Percentiles rank a stretch among this genome's conserved stretches.
Evolutionary conservation across 179 eudicot genomes (phyloP).

Genomic region (Beta lomatogona): DNA sequence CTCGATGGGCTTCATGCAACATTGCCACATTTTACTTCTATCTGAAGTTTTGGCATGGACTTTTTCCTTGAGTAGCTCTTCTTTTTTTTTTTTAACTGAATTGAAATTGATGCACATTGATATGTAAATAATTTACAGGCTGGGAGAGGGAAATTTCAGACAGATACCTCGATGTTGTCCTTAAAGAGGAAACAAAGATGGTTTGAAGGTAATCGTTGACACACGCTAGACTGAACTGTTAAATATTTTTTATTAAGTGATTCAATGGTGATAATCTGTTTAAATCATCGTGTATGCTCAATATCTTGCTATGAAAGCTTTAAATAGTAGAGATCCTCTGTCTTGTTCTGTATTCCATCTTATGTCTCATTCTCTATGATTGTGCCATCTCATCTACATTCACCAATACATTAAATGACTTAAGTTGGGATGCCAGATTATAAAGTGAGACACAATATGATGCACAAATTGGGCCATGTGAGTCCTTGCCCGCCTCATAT

Average conservation of each 20-base stretch:
- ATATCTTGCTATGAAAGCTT: background rate
- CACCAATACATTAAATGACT: no score
- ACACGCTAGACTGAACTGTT: conserved; percentile 1
- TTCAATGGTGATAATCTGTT: background rate
- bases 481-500: background rate
- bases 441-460: no score
- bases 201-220: conserved; percentile 69
- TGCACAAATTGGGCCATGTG: no score
- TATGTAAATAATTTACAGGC: conserved; percentile 42
- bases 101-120: background rate
- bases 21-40: background rate
- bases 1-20: background rate
- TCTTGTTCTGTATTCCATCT: no score
- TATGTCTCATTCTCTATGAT: no score
- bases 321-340: background rate
- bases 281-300: background rate
- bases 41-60: background rate
- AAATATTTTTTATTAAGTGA: background rate
- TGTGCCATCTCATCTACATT: no score
- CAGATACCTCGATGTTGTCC: conserved; percentile 85
- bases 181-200: conserved; percentile 99
- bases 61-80: background rate
- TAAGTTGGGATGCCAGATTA: no score
- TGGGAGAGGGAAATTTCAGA: conserved; percentile 95
- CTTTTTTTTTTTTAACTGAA: background rate